Evolutionary conservation across 768 basidiomycete genomes (phyloP).

Genomic region (Tremella yokohamensis): DNA sequence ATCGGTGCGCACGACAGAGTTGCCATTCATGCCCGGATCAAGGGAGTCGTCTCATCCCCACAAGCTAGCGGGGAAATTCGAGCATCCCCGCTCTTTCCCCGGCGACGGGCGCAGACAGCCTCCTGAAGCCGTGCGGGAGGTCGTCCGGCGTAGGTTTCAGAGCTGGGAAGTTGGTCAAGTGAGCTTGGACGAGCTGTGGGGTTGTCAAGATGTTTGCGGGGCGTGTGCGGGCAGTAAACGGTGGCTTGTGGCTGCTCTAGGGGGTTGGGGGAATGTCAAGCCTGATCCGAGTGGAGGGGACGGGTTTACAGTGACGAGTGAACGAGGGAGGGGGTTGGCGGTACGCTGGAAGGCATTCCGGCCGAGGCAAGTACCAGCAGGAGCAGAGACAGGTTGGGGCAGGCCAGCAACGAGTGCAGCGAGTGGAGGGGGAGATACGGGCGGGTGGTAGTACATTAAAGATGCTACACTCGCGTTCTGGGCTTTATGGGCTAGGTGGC

Average conservation of each 20-base stretch:
- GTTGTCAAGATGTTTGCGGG: constrained; percentile 20
- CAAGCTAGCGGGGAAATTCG: constrained; percentile 28
- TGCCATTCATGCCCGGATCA: constrained; percentile 47
- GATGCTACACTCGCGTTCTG: too few species aligned
- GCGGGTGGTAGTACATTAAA: too few species aligned
- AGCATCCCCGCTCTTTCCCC: constrained; percentile 22
- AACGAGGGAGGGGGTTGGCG: constrained; percentile 26
- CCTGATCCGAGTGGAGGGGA: not conserved
- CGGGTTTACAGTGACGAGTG: constrained; percentile 29
- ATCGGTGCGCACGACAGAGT: constrained; percentile 38
- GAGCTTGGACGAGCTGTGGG: constrained; percentile 43
- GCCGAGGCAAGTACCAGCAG: not conserved
- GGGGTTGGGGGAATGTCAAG: constrained; percentile 45
- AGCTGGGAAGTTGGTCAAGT: constrained; percentile 40
- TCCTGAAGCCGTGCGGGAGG: constrained; percentile 20
- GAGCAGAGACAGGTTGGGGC: too few species aligned
- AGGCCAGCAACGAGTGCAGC: too few species aligned
- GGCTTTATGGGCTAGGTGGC: too few species aligned
- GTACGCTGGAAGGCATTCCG: constrained; percentile 30
- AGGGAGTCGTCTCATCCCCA: constrained; percentile 41
- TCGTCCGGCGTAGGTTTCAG: constrained; percentile 26
- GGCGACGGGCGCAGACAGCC: constrained; percentile 16
- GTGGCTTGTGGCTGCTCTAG: constrained; percentile 36
- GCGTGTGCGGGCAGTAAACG: constrained; percentile 44
- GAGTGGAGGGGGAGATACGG: too few species aligned